Evolutionary conservation across 257 asterid species (phyloP).

Genomic region (Voacanga thouarsii): DNA sequence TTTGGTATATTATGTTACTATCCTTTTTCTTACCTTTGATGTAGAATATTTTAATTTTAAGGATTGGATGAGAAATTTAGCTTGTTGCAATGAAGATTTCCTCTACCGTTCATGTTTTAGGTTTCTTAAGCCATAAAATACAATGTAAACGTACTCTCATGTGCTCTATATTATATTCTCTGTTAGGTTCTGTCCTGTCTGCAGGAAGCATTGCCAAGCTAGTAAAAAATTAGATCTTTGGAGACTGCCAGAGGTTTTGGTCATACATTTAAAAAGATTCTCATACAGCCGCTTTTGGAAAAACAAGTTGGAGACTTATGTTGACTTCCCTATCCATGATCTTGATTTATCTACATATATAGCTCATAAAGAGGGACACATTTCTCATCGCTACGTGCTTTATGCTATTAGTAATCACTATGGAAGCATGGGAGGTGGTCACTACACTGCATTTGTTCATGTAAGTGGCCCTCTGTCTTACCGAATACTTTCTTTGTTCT

Average conservation of each 20-base stretch:
- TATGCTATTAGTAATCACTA: constrained; percentile 89
- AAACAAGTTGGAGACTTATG: constrained; percentile 81
- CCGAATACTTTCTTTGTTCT: neutral
- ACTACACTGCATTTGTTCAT: constrained; percentile 80
- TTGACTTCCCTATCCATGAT: constrained; percentile 77
- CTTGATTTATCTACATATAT: constrained; percentile 68
- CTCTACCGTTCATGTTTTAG: neutral
- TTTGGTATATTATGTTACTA: neutral
- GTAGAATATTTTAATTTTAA: neutral
- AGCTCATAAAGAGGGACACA: constrained; percentile 48
- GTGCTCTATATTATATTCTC: neutral
- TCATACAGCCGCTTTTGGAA: constrained; percentile 67
- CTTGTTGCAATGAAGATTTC: neutral
- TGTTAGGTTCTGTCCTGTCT: constrained; percentile 74
- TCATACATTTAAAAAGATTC: constrained; percentile 90
- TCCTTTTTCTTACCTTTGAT: neutral
- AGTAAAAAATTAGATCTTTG: constrained; percentile 85
- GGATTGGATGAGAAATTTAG: neutral
- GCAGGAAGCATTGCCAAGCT: constrained; percentile 91
- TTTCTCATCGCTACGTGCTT: constrained; percentile 63
- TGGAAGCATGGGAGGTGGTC: constrained; percentile 95
- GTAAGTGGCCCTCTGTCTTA: constrained; percentile 45
- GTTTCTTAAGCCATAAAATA: neutral
- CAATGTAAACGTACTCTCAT: constrained; percentile 5
- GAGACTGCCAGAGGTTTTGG: constrained; percentile 88